Percentiles rank a stretch among this genome's conserved stretches.
Conservation (phyloP, 345 rosid genomes). For the Boechera retrofracta region DNA sequence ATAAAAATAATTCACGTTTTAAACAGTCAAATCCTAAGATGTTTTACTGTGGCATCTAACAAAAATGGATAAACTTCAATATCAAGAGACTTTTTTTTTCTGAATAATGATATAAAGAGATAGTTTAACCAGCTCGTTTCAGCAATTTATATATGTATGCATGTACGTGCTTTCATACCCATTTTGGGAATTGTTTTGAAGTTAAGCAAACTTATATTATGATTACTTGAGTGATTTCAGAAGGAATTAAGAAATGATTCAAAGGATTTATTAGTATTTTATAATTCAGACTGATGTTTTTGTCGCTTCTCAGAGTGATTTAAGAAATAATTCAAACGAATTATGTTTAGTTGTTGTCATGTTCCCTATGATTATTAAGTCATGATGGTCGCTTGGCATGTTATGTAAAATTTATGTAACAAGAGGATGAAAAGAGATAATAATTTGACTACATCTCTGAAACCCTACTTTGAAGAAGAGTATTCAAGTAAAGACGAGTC, state of each 20-base stretch:
- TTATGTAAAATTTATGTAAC: background rate
- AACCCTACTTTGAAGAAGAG: background rate
- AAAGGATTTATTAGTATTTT: background rate
- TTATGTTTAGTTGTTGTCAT: slow-evolving; percentile 13
- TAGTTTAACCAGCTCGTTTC: no score
- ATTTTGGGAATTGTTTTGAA: slow-evolving; percentile 30
- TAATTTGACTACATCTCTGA: background rate
- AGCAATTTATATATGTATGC: background rate
- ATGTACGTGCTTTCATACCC: slow-evolving; percentile 2
- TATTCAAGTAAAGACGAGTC: background rate
- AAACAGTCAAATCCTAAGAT: background rate
- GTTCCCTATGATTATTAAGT: slow-evolving; percentile 20
- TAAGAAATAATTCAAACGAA: slow-evolving; percentile 12
- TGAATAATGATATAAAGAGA: no score
- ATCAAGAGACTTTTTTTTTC: no score
- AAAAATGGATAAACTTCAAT: no score
- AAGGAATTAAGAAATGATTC: background rate
- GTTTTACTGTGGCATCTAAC: no score
- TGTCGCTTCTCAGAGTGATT: background rate
- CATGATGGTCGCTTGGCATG: slow-evolving; percentile 33
- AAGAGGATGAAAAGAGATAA: background rate
- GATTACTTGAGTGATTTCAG: slow-evolving; percentile 21
- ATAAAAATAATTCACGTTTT: background rate
- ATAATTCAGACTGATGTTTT: background rate
- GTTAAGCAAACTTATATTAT: slow-evolving; percentile 12